Evolutionary conservation across 805 yeast species (phyloP).

Genomic region (Aciculoconidium aculeatum): DNA sequence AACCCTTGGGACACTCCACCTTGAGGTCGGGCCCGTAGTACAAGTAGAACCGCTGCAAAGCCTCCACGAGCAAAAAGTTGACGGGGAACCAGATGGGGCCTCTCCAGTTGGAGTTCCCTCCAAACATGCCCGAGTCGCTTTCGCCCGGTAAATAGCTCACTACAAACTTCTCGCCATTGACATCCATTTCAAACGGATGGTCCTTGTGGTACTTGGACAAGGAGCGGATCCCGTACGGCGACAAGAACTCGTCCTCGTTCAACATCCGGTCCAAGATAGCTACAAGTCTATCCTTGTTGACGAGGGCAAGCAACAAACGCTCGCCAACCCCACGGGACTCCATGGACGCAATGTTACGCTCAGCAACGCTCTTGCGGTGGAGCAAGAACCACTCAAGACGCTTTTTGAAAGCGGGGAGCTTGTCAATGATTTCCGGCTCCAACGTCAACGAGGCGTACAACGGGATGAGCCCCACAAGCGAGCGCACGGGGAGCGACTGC

Average conservation of each 20-base stretch:
- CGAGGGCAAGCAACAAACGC: slow-evolving; percentile 71
- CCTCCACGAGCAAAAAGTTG: slow-evolving; percentile 78
- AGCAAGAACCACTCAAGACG: slow-evolving; percentile 80
- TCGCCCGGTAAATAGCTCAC: slow-evolving; percentile 83
- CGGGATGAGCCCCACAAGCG: slow-evolving; percentile 88
- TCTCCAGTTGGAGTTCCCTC: slow-evolving; percentile 96
- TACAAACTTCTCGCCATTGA: slow-evolving; percentile 63
- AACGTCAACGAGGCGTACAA: slow-evolving; percentile 82
- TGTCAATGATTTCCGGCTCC: slow-evolving; percentile 74
- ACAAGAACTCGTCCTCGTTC: slow-evolving; percentile 80
- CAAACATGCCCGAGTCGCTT: slow-evolving; percentile 89
- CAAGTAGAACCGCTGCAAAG: slow-evolving; percentile 78
- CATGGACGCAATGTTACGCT: slow-evolving; percentile 84
- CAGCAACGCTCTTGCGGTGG: slow-evolving; percentile 62
- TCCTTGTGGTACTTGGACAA: slow-evolving; percentile 80
- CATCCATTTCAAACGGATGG: slow-evolving; percentile 79
- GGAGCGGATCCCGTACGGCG: slow-evolving; percentile 83
- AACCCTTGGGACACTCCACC: slow-evolving; percentile 83
- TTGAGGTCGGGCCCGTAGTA: slow-evolving; percentile 83
- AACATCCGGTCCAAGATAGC: slow-evolving; percentile 75
- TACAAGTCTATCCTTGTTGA: slow-evolving; percentile 69
- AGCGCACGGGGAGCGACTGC: slow-evolving; percentile 75
- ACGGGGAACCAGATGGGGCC: slow-evolving; percentile 98
- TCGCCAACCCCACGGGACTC: slow-evolving; percentile 75
- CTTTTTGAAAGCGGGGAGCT: slow-evolving; percentile 76